A percentile compares a stretch with the other conserved stretches of the same genome.
These are phyloP conservation scores for Cubamyces lactineus DNA, from an alignment of 768 basidiomycete species.

Conservation along the genomic window DNA sequence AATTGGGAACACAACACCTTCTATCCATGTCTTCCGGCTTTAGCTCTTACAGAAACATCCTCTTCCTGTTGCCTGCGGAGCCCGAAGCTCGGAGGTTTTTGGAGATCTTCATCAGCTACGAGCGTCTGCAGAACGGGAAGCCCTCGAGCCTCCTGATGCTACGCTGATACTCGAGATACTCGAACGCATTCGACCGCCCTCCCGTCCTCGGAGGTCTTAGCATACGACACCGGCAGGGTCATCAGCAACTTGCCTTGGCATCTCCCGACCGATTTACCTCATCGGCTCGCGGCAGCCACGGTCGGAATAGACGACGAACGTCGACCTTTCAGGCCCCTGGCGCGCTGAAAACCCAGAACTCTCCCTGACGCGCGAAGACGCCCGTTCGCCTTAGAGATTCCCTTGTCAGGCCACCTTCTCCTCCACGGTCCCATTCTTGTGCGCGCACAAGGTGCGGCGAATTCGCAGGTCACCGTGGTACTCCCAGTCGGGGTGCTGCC, in stretches of 20 bases:
- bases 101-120: conserved; percentile 10
- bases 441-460: conserved; percentile 1
- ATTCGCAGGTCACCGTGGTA: not conserved
- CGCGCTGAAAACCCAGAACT: conserved; percentile 15
- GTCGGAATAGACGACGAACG: not conserved
- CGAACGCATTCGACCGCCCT: not conserved
- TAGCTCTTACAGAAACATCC: not conserved
- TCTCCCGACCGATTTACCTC: conserved; percentile 8
- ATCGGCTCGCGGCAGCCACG: conserved; percentile 9
- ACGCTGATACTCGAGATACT: conserved; percentile 14
- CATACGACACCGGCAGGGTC: not conserved
- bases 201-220: not conserved
- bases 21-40: not conserved
- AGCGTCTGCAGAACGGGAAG: not conserved
- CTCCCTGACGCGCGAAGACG: conserved; percentile 14
- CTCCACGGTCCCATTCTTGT: conserved; percentile 7
- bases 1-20: conserved; percentile 2
- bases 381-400: conserved; percentile 13
- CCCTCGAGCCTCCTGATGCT: conserved; percentile 5
- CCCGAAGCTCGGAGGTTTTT: conserved; percentile 4
- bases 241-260: conserved; percentile 6
- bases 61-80: not conserved
- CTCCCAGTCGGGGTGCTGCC: not conserved
- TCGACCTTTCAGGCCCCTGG: conserved; percentile 2
- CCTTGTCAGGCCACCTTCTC: conserved; percentile 9